A percentile compares a stretch with the other conserved stretches of the same genome.
These are phyloP conservation scores for Tetracladium marchalianum DNA, from an alignment of 495 filamentous ascomycete genomes.

Conservation along the genomic window DNA sequence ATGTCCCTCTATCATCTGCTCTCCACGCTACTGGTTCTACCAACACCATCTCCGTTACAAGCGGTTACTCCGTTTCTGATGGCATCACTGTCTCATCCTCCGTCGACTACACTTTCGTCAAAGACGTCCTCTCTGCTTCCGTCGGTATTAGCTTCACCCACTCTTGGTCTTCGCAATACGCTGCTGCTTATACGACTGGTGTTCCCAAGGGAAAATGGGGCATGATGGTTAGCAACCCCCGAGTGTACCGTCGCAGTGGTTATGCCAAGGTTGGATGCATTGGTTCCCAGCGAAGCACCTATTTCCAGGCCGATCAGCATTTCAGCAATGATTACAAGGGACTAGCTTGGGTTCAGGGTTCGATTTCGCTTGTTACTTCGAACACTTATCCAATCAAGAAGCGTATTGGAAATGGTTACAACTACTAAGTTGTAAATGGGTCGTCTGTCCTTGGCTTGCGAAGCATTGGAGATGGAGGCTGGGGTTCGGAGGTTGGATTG, in stretches of 20 bases:
- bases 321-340: not conserved
- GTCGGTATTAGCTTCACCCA: not conserved
- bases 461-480: too few species aligned
- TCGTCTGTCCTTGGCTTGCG: too few species aligned
- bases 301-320: not conserved
- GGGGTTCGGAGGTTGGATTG: too few species aligned
- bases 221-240: too few species aligned
- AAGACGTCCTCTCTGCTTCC: not conserved
- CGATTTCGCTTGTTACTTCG: not conserved
- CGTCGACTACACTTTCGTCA: too few species aligned
- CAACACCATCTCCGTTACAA: not conserved
- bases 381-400: too few species aligned
- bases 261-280: not conserved
- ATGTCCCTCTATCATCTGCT: not conserved
- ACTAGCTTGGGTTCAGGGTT: not conserved
- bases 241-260: not conserved
- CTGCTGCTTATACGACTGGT: not conserved
- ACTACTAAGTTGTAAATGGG: too few species aligned
- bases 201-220: not conserved
- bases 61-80: not conserved
- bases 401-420: too few species aligned
- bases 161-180: not conserved
- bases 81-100: not conserved
- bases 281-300: not conserved
- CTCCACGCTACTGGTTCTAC: not conserved